These are phyloP conservation scores for Fraxinus ornus DNA, from an alignment of 305 asterid genomes.

Conservation along the genomic window DNA sequence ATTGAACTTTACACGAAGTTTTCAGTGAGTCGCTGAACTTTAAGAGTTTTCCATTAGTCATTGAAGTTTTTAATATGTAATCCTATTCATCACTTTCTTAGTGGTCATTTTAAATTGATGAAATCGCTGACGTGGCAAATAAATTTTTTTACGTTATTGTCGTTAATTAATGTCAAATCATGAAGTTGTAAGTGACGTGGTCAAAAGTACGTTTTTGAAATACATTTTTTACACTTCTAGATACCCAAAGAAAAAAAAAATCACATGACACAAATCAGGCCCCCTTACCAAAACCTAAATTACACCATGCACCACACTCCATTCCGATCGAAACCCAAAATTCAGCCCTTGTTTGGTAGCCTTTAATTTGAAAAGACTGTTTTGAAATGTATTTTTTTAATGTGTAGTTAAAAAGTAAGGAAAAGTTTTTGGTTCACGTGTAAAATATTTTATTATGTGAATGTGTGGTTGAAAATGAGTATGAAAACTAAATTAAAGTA, in stretches of 20 bases:
- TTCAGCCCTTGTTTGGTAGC: too few relatives aligned
- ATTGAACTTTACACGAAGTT: neutral
- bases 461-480: too few relatives aligned
- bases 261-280: neutral
- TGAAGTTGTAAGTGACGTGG: neutral
- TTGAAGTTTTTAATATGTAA: neutral
- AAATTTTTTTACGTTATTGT: neutral
- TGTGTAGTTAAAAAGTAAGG: too few relatives aligned
- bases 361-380: too few relatives aligned
- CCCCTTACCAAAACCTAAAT: neutral
- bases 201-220: neutral
- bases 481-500: too few relatives aligned
- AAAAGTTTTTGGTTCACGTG: too few relatives aligned
- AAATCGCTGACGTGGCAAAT: neutral
- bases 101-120: neutral
- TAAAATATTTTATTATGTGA: too few relatives aligned
- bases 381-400: too few relatives aligned
- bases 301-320: neutral
- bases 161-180: neutral
- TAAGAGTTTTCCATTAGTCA: neutral
- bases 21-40: neutral
- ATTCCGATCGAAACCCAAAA: neutral
- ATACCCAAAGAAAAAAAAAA: too few relatives aligned
- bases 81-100: neutral
- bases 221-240: neutral